Evolutionary conservation across 805 yeast genomes (phyloP).

Genomic region (Millerago galiae): DNA sequence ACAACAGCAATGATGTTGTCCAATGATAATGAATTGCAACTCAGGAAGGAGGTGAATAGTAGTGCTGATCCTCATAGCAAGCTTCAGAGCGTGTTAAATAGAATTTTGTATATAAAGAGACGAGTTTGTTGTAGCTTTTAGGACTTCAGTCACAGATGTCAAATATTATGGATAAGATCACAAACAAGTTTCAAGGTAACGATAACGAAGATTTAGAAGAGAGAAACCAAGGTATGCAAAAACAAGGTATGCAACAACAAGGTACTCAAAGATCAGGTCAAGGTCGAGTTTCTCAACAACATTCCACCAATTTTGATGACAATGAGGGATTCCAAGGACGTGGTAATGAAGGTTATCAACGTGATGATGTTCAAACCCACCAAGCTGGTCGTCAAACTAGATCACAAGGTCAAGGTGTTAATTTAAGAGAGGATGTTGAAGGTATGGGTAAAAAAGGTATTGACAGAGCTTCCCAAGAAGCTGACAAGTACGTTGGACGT

Average conservation of each 20-base stretch:
- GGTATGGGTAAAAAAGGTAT: neutral
- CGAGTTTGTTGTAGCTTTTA: too few species aligned
- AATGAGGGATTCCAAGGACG: neutral
- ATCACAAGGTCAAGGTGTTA: neutral
- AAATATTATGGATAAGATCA: slow-evolving; percentile 3
- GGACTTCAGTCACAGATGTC: slow-evolving; percentile 1
- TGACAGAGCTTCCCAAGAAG: neutral
- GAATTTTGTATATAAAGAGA: too few species aligned
- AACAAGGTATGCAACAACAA: neutral
- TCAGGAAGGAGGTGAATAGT: too few species aligned
- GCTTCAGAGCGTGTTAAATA: too few species aligned
- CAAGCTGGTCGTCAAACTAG: neutral
- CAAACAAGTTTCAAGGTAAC: neutral
- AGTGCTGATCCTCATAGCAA: too few species aligned
- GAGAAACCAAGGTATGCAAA: neutral
- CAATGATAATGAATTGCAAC: too few species aligned
- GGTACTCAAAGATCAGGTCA: neutral
- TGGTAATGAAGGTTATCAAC: neutral
- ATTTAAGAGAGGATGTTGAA: neutral
- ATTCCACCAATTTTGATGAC: neutral
- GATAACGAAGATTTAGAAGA: neutral
- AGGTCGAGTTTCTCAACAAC: neutral
- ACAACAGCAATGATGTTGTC: too few species aligned
- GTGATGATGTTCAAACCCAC: neutral
- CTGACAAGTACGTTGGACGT: neutral